Base-by-base conservation (phyloP, 352 stramenopile species). In the Thalassiosira oceanica region DNA sequence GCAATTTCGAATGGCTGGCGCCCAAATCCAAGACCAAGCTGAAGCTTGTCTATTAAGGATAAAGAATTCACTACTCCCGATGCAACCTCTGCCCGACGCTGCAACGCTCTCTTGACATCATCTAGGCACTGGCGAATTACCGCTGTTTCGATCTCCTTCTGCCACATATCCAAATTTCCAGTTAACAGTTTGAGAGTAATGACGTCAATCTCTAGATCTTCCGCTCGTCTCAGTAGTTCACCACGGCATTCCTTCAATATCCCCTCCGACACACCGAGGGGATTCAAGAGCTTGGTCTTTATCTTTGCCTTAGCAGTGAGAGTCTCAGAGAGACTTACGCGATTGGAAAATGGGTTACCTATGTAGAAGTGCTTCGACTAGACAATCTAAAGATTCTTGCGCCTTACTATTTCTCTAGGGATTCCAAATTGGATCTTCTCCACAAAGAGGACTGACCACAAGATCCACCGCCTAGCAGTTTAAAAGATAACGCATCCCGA, bases 281-380 rank as follows among this genome's bases (percentile, higher is more conserved):
- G 84, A 80, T 83, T 89, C 0, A 78, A 50, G 24, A 91, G 46
- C 60, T 91, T 91, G 10, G 78, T 78, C 69, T 83, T 64, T 1
- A 91, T 62, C 60, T 85, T 89, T 15, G 78, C 78, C 43, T 84
- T 64, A 15, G 68, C 71, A 16, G 80, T 87, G 1, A 91, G 53
- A 29, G 69, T 80, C 23, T 81, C 67, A 23, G 36, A 61, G 18
- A 72, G 31, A 37, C 54, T 69, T n/a, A n/a, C n/a, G n/a, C n/a
- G n/a, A n/a, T n/a, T n/a, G n/a, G n/a, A n/a, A n/a, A n/a, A n/a
- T n/a, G n/a, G n/a, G n/a, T n/a, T n/a, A n/a, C n/a, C n/a, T n/a
- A n/a, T n/a, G n/a, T n/a, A n/a, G n/a, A n/a, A n/a, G n/a, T n/a
- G n/a, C n/a, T n/a, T n/a, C n/a, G n/a, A n/a, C n/a, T n/a, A n/a